Evolutionary conservation across 148 eudicot genomes (phyloP).

Genomic region (Heliamphora exappendiculata): DNA sequence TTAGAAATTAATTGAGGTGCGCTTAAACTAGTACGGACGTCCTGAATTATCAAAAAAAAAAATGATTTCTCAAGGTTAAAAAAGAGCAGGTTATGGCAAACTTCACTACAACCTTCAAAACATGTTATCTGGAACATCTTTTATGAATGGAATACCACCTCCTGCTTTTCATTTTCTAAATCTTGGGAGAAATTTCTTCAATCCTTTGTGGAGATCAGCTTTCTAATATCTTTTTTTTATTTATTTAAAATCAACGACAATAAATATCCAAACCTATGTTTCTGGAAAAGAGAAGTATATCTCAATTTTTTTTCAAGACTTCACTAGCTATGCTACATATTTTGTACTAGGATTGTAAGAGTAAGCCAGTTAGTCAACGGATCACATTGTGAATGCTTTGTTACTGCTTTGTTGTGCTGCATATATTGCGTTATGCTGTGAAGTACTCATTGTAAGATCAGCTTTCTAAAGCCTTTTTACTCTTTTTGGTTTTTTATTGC

Average conservation of each 20-base stretch:
- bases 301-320: background rate
- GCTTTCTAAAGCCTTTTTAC: too few relatives aligned
- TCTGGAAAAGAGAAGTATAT: background rate
- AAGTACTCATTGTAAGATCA: too few relatives aligned
- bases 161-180: background rate
- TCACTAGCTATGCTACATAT: background rate
- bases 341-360: background rate
- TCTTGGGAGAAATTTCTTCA: background rate
- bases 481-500: too few relatives aligned
- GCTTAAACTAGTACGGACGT: too few relatives aligned
- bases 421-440: too few relatives aligned
- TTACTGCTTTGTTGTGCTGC: too few relatives aligned
- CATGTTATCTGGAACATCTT: constrained; percentile 2
- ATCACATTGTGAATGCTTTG: background rate
- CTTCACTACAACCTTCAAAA: background rate
- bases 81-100: background rate
- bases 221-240: too few relatives aligned
- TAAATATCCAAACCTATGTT: too few relatives aligned
- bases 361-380: too few relatives aligned
- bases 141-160: background rate
- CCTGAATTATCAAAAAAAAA: too few relatives aligned
- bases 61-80: background rate
- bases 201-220: background rate
- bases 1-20: too few relatives aligned
- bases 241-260: too few relatives aligned